Base-by-base conservation (phyloP, 169 alveolate genomes). In the Plasmodium yoelii region DNA sequence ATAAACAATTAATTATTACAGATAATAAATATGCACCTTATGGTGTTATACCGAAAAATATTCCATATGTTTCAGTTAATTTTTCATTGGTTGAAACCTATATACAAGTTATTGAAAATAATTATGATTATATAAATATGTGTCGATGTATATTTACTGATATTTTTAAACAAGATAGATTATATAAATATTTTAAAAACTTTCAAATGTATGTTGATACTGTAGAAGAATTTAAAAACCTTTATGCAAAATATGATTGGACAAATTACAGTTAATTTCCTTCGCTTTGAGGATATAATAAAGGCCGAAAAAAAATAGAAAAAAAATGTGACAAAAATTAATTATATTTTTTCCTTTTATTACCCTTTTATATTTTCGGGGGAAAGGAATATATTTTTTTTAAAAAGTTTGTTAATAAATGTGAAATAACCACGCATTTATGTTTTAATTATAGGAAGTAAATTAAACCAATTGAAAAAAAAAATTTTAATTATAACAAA, bases 11-110 rank as follows among this genome's bases (percentile, higher is more conserved):
- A 86, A 86, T 86, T 39, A 60, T 86, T 18, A 86, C 87, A 42
- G 46, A 57, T n/a, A 68, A 61, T 70, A 86, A 86, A 70, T 86
- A 86, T 86, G 91, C 91, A 53, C 91, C 91, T 63, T 86, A 86
- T 28, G 71, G 71, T 70, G 68, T 86, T 47, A 49, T 86, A 69
- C 91, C 91, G 12, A 86, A 86, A 69, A 70, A 86, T 59, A 86
- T 86, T 26, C 91, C 91, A 47, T 86, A 86, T 19, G 65, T 86
- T 28, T 86, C 91, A 18, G 56, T 86, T 64, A 86, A 86, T 49
- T 86, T 86, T 71, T 49, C 91, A 13, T 77, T 86, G 15, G 91
- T 68, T 60, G 91, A 86, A 42, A 86, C 91, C 4, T 86, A 86
- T 60, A 86, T 86, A 86, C 91, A 86, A 59, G 87, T 68, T 24